Evolutionary conservation across 805 yeast species (phyloP).

Genomic region (Saturnispora galanensis): DNA sequence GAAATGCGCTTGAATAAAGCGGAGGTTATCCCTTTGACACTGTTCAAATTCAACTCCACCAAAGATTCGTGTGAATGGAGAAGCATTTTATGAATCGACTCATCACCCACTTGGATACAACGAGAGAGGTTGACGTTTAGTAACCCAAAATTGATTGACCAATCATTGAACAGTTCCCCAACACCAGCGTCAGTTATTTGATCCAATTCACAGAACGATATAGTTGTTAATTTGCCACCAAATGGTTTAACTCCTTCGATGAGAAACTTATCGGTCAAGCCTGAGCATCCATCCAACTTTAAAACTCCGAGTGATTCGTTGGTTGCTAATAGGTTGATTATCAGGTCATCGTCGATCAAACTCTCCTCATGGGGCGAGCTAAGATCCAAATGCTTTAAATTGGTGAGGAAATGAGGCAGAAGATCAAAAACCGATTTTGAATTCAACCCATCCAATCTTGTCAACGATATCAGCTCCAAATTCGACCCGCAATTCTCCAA

Average conservation of each 20-base stretch:
- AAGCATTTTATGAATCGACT: slow-evolving; percentile 48
- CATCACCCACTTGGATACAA: slow-evolving; percentile 57
- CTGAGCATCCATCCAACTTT: slow-evolving; percentile 63
- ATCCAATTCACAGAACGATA: slow-evolving; percentile 52
- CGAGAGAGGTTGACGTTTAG: slow-evolving; percentile 51
- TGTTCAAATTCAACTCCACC: slow-evolving; percentile 63
- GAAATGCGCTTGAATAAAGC: slow-evolving; percentile 38
- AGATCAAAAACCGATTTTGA: slow-evolving; percentile 48
- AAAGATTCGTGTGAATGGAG: slow-evolving; percentile 56
- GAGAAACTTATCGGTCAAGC: slow-evolving; percentile 54
- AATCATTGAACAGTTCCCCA: slow-evolving; percentile 44
- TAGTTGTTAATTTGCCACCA: slow-evolving; percentile 43
- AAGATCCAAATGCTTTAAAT: slow-evolving; percentile 50
- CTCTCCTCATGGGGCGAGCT: slow-evolving; percentile 60
- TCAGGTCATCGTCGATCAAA: slow-evolving; percentile 54
- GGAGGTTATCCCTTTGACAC: slow-evolving; percentile 48
- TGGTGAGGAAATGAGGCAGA: slow-evolving; percentile 52
- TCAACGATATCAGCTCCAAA: slow-evolving; percentile 48
- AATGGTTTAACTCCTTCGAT: slow-evolving; percentile 50
- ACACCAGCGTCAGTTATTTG: slow-evolving; percentile 65
- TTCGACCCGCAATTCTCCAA: slow-evolving; percentile 50
- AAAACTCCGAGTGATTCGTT: slow-evolving; percentile 46
- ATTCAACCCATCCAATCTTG: slow-evolving; percentile 64
- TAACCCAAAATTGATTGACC: slow-evolving; percentile 50
- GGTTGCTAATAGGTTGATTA: slow-evolving; percentile 49